phyloP scores from a whole-genome alignment of 257 asterid genomes.

The Craterostigma plantagineum region DNA sequence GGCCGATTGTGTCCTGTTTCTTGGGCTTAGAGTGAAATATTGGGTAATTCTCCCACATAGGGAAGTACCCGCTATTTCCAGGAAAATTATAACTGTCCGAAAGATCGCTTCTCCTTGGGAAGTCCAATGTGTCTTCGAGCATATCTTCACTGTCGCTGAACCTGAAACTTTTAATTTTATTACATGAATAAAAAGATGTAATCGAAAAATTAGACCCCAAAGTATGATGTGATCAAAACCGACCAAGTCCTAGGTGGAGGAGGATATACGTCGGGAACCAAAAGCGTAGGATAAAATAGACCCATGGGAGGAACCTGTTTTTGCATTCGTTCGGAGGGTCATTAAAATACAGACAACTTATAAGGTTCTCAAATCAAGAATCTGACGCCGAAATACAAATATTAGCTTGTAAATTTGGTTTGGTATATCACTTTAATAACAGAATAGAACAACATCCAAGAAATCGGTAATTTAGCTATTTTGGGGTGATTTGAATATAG shows the following conservation, averaged over 20 bases:
- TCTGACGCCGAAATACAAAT: constrained; percentile 1
- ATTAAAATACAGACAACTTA: constrained; percentile 2
- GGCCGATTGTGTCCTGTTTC: constrained; percentile 70
- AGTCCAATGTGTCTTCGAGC: constrained; percentile 82
- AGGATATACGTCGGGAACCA: constrained; percentile 91
- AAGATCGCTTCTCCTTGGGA: constrained; percentile 31
- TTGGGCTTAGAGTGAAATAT: constrained; percentile 51
- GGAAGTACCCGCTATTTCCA: constrained; percentile 34
- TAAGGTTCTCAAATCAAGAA: constrained; percentile 4
- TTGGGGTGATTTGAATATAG: too few species aligned
- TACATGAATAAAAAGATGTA: constrained; percentile 7
- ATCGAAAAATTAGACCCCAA: constrained; percentile 7
- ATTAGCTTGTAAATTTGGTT: too few species aligned
- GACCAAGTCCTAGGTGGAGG: constrained; percentile 84
- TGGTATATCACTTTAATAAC: too few species aligned
- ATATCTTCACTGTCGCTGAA: constrained; percentile 85
- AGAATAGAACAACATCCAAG: too few species aligned
- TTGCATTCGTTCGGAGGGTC: too few species aligned
- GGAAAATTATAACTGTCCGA: constrained; percentile 39
- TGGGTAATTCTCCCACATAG: constrained; percentile 92
- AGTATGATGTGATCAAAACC: constrained; percentile 9
- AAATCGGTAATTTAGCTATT: too few species aligned
- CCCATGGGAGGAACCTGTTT: constrained; percentile 98
- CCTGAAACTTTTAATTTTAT: constrained; percentile 22
- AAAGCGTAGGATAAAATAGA: constrained; percentile 74